Conservation (phyloP, 345 rosid genomes). For the Gossypium ekmanianum region DNA sequence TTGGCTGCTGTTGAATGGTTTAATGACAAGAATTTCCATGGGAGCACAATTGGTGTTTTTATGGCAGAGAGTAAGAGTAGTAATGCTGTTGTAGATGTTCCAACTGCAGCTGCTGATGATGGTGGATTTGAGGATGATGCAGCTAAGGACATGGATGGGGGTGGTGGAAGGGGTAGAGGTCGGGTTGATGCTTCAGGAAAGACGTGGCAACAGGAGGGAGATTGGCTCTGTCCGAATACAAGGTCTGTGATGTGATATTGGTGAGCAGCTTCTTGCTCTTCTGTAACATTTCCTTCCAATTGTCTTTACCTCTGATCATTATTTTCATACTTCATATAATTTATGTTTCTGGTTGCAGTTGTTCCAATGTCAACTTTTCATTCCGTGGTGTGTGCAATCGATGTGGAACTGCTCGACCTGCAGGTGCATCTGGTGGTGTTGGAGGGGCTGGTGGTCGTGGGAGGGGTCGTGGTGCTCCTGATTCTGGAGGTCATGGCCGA, state of each 20-base stretch:
- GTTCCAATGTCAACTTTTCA: slow-evolving; percentile 93
- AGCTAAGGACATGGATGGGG: slow-evolving; percentile 39
- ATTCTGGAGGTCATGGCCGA: slow-evolving; percentile 46
- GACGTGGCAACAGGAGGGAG: slow-evolving; percentile 96
- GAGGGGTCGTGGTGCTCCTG: slow-evolving; percentile 66
- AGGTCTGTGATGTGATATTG: slow-evolving; percentile 99
- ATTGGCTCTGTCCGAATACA: slow-evolving; percentile 99
- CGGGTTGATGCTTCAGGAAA: slow-evolving; percentile 69
- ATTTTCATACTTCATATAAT: slow-evolving; percentile 17
- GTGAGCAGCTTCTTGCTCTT: slow-evolving; percentile 97
- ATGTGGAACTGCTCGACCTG: slow-evolving; percentile 92
- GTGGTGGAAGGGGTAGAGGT: slow-evolving; percentile 72
- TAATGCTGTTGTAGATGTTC: slow-evolving; percentile 36
- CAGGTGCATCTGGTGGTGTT: slow-evolving; percentile 75
- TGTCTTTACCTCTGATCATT: slow-evolving; percentile 7
- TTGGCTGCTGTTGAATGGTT: slow-evolving; percentile 98
- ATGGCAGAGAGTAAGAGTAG: slow-evolving; percentile 78
- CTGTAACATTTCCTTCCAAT: slow-evolving; percentile 16
- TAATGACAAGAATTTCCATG: slow-evolving; percentile 92
- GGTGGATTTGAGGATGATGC: slow-evolving; percentile 46
- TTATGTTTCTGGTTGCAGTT: slow-evolving; percentile 52
- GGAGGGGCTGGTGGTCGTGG: slow-evolving; percentile 80
- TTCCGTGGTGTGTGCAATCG: slow-evolving; percentile 98
- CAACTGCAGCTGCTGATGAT: slow-evolving; percentile 33
- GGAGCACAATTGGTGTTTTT: slow-evolving; percentile 67